Evolutionary conservation across 2,329 filamentous ascomycete genomes (phyloP).

Genomic region (Zarea fungicola): DNA sequence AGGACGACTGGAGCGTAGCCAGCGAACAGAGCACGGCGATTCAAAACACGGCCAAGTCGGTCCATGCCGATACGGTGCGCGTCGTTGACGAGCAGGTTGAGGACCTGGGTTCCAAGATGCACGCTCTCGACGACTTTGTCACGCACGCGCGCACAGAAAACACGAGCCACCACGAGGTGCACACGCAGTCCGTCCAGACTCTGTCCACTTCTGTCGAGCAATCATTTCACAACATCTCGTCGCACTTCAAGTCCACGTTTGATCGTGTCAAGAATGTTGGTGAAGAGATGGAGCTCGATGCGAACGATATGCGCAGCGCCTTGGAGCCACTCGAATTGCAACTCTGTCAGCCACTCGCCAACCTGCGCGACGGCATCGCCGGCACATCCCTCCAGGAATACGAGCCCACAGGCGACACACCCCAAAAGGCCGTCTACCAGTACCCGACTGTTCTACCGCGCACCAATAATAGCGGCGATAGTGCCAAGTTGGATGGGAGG

Average conservation of each 20-base stretch:
- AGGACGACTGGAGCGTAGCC: slow-evolving; percentile 78
- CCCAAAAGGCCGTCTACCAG: slow-evolving; percentile 73
- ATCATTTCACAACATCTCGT: slow-evolving; percentile 66
- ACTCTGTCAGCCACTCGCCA: slow-evolving; percentile 63
- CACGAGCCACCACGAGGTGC: slow-evolving; percentile 65
- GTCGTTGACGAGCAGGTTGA: slow-evolving; percentile 86
- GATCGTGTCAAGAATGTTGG: slow-evolving; percentile 64
- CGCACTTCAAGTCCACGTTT: slow-evolving; percentile 64
- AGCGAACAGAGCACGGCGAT: slow-evolving; percentile 79
- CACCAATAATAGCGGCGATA: slow-evolving; percentile 54
- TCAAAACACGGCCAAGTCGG: slow-evolving; percentile 74
- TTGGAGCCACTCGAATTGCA: slow-evolving; percentile 55
- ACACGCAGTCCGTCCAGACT: slow-evolving; percentile 58
- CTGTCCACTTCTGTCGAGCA: slow-evolving; percentile 65
- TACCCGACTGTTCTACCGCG: slow-evolving; percentile 75
- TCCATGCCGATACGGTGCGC: slow-evolving; percentile 83
- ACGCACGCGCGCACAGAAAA: slow-evolving; percentile 77
- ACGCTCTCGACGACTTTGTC: slow-evolving; percentile 85
- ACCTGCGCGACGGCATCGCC: slow-evolving; percentile 65
- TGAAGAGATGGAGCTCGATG: slow-evolving; percentile 59
- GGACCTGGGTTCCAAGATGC: slow-evolving; percentile 84
- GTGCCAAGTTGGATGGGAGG: slow-evolving; percentile 33
- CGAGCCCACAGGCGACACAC: slow-evolving; percentile 77
- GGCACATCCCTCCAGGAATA: slow-evolving; percentile 70
- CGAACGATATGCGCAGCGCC: slow-evolving; percentile 51